Conservation (phyloP, 257 asterid genomes). For the Solanum dulcamara region DNA sequence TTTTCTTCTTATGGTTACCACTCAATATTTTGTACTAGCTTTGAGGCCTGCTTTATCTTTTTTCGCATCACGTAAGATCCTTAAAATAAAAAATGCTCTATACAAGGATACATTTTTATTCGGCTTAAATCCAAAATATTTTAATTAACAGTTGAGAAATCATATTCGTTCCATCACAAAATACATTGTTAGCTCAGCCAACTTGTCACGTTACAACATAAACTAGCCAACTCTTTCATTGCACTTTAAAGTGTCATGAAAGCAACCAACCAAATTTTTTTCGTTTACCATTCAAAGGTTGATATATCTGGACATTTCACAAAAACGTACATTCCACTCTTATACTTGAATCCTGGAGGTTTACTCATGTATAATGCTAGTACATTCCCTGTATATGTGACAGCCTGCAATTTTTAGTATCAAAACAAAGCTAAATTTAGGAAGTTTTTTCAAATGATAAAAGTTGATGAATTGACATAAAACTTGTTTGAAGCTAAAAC, state of each 20-base stretch:
- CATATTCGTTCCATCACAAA: too few species aligned
- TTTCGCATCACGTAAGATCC: background rate
- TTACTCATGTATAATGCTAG: slow-evolving; percentile 77
- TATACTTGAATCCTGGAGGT: slow-evolving; percentile 75
- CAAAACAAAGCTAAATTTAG: background rate
- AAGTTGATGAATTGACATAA: background rate
- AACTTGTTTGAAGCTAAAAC: slow-evolving; percentile 10
- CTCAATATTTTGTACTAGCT: background rate
- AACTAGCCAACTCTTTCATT: too few species aligned
- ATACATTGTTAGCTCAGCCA: background rate
- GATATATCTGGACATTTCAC: slow-evolving; percentile 84
- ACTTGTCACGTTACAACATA: too few species aligned
- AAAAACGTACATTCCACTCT: slow-evolving; percentile 93
- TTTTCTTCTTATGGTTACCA: background rate
- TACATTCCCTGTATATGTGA: slow-evolving; percentile 76
- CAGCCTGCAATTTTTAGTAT: slow-evolving; percentile 43
- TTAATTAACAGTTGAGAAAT: too few species aligned
- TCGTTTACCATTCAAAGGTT: slow-evolving; percentile 59
- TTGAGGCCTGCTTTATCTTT: background rate
- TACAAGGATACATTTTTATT: too few species aligned
- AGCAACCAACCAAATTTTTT: too few species aligned
- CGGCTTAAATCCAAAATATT: too few species aligned
- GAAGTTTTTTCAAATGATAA: background rate
- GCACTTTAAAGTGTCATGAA: too few species aligned
- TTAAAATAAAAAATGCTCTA: too few species aligned